Evolutionary conservation across 2,329 filamentous ascomycete species (phyloP), one percentile per base, ranked within the genome.

Genomic region (Ceratocystiopsis sp.): DNA sequence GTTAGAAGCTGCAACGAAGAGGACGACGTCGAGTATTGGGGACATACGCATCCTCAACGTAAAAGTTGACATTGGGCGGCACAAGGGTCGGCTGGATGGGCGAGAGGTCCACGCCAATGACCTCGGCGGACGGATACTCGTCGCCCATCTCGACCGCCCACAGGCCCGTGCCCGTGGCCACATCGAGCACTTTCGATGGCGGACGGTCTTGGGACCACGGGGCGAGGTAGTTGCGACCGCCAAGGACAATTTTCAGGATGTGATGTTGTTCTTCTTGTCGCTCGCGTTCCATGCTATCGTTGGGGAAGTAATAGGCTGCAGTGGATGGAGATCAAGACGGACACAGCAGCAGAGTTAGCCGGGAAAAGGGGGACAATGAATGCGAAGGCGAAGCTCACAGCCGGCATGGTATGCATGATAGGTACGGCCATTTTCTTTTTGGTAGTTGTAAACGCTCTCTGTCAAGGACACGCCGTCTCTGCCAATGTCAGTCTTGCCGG

Each of bases 51-150:
- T 86, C 80, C 53, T 85, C 80, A 38, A 87, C 69, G 47, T 75
- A 75, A 50, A 87, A 87, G 48, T 75, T 72, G 14, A 85, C 78
- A 48, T 87, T 87, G 16, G 72, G 69, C 0, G 82, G 80, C 1
- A 84, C 77, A 40, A 71, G 64, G 5, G 61, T 61, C 3, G 78
- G 76, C 53, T 83, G 78, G 21, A 81, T 75, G 2, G 78, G 76
- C 1, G 76, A 80, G 7, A 83, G 63, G 52, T 83, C 78, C 10
- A 73, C 79, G 32, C 75, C 78, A 40, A 69, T 67, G 29, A 83
- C 65, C 47, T 68, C 59, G 12, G 77, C 61, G 4, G 66, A 54
- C 13, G 77, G 77, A 46, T 77, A 80, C 40, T 63, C 53, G 50
- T 76, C 71, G 51, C 73, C 75, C 62, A 84, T 71, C 52, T 80